Evolutionary conservation across 768 basidiomycete species (phyloP).

Genomic region (Hypsizygus marmoreus): DNA sequence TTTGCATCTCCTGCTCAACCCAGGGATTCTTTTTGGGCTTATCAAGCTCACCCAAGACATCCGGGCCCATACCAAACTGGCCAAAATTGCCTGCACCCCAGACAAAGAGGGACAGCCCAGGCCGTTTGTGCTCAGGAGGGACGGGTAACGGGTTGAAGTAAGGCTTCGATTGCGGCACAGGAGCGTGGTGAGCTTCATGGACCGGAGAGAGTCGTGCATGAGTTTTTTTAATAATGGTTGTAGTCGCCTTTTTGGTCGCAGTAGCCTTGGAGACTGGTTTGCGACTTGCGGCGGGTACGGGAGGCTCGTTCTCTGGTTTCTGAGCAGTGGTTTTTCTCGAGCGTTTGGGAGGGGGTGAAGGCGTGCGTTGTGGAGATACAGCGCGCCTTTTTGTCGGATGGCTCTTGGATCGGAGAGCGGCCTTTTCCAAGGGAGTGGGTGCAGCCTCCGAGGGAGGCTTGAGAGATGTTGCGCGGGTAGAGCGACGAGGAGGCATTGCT

Average conservation of each 20-base stretch:
- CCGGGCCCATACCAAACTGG: conserved; percentile 90
- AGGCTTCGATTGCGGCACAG: conserved; percentile 46
- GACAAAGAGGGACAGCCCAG: conserved; percentile 73
- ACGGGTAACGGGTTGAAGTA: conserved; percentile 70
- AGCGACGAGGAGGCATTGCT: conserved; percentile 49
- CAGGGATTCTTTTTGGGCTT: conserved; percentile 78
- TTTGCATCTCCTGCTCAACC: conserved; percentile 74
- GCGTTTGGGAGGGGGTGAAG: conserved; percentile 54
- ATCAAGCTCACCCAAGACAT: conserved; percentile 66
- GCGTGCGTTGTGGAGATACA: conserved; percentile 46
- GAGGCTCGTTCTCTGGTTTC: conserved; percentile 46
- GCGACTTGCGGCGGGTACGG: conserved; percentile 27
- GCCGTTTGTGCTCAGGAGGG: conserved; percentile 56
- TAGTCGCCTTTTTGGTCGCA: conserved; percentile 23
- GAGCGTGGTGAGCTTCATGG: conserved; percentile 32
- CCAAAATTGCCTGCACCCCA: conserved; percentile 96
- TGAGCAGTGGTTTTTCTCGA: conserved; percentile 37
- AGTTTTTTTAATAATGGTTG: conserved; percentile 19
- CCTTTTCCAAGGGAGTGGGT: conserved; percentile 30
- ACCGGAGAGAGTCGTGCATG: conserved; percentile 22
- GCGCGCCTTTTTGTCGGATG: conserved; percentile 49
- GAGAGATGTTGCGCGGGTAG: conserved; percentile 51
- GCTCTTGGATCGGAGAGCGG: conserved; percentile 33
- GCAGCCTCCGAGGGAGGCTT: conserved; percentile 42
- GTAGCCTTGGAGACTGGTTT: conserved; percentile 20